Evolutionary conservation across 495 filamentous ascomycete species (phyloP), one percentile per base, ranked within the genome.

Genomic region (Talaromyces trachyspermus): DNA sequence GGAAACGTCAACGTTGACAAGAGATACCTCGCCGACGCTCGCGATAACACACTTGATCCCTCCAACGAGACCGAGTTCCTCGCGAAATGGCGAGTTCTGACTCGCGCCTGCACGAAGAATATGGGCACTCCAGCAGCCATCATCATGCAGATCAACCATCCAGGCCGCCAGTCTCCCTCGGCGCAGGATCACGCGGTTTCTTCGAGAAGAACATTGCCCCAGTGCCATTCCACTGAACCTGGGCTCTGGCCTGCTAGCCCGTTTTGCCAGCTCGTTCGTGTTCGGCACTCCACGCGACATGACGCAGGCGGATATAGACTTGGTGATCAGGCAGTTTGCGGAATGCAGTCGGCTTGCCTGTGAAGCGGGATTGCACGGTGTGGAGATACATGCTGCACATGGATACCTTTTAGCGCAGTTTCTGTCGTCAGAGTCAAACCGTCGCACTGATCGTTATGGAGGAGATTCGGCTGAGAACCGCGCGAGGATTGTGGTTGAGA

Each of bases 391-490:
- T 57, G 79, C 66, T 26, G 81, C 83, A 2, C 88, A 89, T 50
- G 85, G 85, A 3, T 88, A 86, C 56, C 61, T 89, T 32, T 63
- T 86, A 39, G 82, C 88, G 53, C 85, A 89, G 61, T 89, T 89
- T 58, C 65, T 64, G 1, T 81, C 84, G 53, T 76, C 83, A 52
- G 64, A 55, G 10, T 64, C 54, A 49, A 89, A 89, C 63, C 56
- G 68, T 57, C 75, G 85, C 3, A 79, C 71, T 3, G 85, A 89
- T 54, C 38, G 49, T n/a, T 89, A 77, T 57, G 85, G 85, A n/a
- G 83, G 85, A n/a, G n/a, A n/a, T n/a, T 80, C 74, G 51, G 61
- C 88, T 12, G 83, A 86, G 67, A 83, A 84, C 49, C 74, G 86
- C 18, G 68, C 78, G 4, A 75, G 77, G 22, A 83, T 91, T 49